Evolutionary conservation across 2,329 filamentous ascomycete genomes (phyloP).

Genomic region (Alternaria brassicicola): DNA sequence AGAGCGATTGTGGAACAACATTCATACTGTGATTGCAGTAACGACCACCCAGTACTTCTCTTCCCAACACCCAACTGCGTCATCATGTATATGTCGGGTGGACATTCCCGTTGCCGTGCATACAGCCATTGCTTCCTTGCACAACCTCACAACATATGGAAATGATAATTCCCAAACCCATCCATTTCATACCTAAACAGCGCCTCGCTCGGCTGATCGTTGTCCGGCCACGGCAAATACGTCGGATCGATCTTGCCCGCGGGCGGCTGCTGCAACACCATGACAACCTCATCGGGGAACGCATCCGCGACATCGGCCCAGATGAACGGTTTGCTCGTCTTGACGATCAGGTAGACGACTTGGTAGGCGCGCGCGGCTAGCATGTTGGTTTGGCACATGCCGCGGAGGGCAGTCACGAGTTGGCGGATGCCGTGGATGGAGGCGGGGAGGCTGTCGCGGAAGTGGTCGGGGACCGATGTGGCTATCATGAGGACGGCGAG

Average conservation of each 20-base stretch:
- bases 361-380: slow-evolving; percentile 34
- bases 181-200: slow-evolving; percentile 8
- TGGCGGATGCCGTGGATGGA: neutral
- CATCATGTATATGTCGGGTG: no score
- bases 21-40: no score
- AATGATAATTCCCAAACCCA: neutral
- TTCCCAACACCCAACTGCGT: no score
- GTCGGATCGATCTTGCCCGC: neutral
- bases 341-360: slow-evolving; percentile 11
- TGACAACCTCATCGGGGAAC: slow-evolving; percentile 4
- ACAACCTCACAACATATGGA: neutral
- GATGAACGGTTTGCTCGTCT: slow-evolving; percentile 3
- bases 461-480: slow-evolving; percentile 28
- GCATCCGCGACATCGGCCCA: slow-evolving; percentile 7
- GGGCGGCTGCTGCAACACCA: neutral
- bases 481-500: slow-evolving; percentile 45
- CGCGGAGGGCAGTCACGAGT: slow-evolving; percentile 33
- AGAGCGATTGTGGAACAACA: no score
- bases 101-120: neutral
- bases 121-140: neutral
- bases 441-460: neutral
- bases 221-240: slow-evolving; percentile 6
- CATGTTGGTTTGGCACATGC: slow-evolving; percentile 29
- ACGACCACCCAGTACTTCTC: no score
- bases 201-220: neutral